Evolutionary conservation across 148 eudicot genomes (phyloP).

Genomic region (Rheum nobile): DNA sequence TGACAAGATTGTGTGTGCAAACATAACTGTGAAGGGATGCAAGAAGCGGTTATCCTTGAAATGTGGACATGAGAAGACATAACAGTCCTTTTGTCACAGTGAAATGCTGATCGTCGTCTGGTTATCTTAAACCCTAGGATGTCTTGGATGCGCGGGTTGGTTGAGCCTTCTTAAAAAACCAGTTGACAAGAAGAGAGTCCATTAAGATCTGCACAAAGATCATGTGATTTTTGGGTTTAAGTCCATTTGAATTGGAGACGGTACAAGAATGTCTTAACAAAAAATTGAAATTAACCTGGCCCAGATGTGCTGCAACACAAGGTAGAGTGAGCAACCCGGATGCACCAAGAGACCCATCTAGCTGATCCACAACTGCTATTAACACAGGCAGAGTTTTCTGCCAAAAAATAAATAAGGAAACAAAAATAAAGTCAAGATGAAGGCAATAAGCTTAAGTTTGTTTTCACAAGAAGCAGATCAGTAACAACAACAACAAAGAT

Average conservation of each 20-base stretch:
- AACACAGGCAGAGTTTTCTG: conserved; percentile 90
- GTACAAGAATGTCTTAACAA: neutral
- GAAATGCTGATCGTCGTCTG: no score
- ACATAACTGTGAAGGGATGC: no score
- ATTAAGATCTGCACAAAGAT: conserved; percentile 47
- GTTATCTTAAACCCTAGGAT: conserved; percentile 1
- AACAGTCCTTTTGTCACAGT: no score
- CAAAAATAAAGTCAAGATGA: neutral
- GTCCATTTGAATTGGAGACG: neutral
- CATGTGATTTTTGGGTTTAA: neutral
- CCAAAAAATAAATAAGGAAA: neutral
- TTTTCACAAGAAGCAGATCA: neutral
- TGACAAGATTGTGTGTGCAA: neutral
- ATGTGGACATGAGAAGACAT: no score
- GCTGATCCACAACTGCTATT: conserved; percentile 88
- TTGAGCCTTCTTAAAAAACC: conserved; percentile 26
- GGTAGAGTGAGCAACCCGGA: conserved; percentile 87
- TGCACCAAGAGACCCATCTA: conserved; percentile 74
- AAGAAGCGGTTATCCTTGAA: neutral
- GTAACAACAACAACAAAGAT: neutral
- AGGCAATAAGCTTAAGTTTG: neutral
- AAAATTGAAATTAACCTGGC: conserved; percentile 39
- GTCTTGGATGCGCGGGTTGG: neutral
- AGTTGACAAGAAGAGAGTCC: conserved; percentile 66
- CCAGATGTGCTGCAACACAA: conserved; percentile 87